Percentiles rank a stretch among this genome's conserved stretches.
Conservation (phyloP, 805 yeast species). For the Debaryomyces tyrocola region DNA sequence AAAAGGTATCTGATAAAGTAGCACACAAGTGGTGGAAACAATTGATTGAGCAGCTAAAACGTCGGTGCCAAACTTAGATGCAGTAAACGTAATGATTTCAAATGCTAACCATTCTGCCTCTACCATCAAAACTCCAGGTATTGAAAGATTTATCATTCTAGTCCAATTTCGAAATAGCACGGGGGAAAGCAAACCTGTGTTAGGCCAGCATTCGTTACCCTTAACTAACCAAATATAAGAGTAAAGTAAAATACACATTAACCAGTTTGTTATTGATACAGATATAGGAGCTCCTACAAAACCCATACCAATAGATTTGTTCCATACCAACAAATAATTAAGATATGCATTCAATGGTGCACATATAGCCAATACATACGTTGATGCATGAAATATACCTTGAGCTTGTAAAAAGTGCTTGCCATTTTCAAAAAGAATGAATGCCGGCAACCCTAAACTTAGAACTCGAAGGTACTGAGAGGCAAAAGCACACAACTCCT, state of each 20-base stretch:
- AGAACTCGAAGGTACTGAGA: slow-evolving; percentile 55
- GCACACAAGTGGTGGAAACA: slow-evolving; percentile 63
- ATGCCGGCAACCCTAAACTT: slow-evolving; percentile 71
- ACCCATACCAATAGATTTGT: slow-evolving; percentile 53
- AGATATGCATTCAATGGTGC: slow-evolving; percentile 72
- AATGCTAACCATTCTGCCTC: slow-evolving; percentile 79
- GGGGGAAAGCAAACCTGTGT: slow-evolving; percentile 20
- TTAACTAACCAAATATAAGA: slow-evolving; percentile 44
- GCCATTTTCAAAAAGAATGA: slow-evolving; percentile 67
- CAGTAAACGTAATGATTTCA: slow-evolving; percentile 68
- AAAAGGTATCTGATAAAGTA: slow-evolving; percentile 73
- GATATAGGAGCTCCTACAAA: slow-evolving; percentile 78
- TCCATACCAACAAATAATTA: slow-evolving; percentile 74
- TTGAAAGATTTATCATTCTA: slow-evolving; percentile 60
- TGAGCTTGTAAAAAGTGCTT: slow-evolving; percentile 76
- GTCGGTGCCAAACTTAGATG: slow-evolving; percentile 65
- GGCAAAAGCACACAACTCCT: slow-evolving; percentile 44
- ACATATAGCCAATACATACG: slow-evolving; percentile 65
- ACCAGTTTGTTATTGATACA: slow-evolving; percentile 67
- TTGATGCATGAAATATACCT: slow-evolving; percentile 78
- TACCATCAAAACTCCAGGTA: slow-evolving; percentile 77
- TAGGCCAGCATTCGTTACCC: slow-evolving; percentile 48
- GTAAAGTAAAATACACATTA: slow-evolving; percentile 61
- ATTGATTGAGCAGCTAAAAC: slow-evolving; percentile 75
- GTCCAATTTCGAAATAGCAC: slow-evolving; percentile 54